Conservation (phyloP, 2,329 filamentous ascomycete genomes). For the Coniochaeta prunicola region DNA sequence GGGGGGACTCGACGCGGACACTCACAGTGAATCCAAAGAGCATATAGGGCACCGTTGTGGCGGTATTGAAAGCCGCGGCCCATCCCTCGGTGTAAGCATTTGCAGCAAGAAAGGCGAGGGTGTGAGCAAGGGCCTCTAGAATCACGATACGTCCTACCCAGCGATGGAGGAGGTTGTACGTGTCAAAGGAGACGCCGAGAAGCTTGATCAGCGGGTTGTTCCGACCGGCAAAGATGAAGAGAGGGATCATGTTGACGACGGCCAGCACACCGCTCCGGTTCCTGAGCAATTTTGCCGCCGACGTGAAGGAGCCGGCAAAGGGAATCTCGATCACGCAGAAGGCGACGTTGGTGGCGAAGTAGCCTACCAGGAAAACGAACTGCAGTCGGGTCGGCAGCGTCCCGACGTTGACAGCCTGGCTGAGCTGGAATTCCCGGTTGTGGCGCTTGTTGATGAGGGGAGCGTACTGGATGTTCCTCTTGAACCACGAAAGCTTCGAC, state of each 20-base stretch:
- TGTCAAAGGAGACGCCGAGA: slow-evolving; percentile 71
- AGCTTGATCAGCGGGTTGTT: slow-evolving; percentile 72
- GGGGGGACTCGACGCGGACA: slow-evolving; percentile 8
- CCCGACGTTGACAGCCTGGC: slow-evolving; percentile 52
- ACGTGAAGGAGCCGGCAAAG: slow-evolving; percentile 39
- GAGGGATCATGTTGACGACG: slow-evolving; percentile 69
- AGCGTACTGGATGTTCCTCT: slow-evolving; percentile 61
- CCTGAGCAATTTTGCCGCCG: slow-evolving; percentile 44
- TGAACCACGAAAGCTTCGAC: slow-evolving; percentile 48
- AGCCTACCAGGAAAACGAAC: slow-evolving; percentile 58
- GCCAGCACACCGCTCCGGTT: slow-evolving; percentile 65
- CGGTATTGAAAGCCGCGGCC: slow-evolving; percentile 28
- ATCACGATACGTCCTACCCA: slow-evolving; percentile 74
- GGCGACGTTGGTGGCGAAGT: slow-evolving; percentile 65
- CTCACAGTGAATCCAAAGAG: slow-evolving; percentile 58
- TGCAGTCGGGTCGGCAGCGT: slow-evolving; percentile 77
- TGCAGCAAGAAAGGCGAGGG: slow-evolving; percentile 48
- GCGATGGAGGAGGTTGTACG: slow-evolving; percentile 73
- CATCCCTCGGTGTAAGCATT: slow-evolving; percentile 38
- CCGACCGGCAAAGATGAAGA: slow-evolving; percentile 66
- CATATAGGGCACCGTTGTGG: slow-evolving; percentile 37
- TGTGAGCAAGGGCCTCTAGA: slow-evolving; percentile 61
- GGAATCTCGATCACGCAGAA: slow-evolving; percentile 67
- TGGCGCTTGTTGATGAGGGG: slow-evolving; percentile 69
- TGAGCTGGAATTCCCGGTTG: slow-evolving; percentile 62